These are phyloP conservation scores for Termitomyces sp. DNA, from an alignment of 768 basidiomycete genomes.

Conservation along the genomic window DNA sequence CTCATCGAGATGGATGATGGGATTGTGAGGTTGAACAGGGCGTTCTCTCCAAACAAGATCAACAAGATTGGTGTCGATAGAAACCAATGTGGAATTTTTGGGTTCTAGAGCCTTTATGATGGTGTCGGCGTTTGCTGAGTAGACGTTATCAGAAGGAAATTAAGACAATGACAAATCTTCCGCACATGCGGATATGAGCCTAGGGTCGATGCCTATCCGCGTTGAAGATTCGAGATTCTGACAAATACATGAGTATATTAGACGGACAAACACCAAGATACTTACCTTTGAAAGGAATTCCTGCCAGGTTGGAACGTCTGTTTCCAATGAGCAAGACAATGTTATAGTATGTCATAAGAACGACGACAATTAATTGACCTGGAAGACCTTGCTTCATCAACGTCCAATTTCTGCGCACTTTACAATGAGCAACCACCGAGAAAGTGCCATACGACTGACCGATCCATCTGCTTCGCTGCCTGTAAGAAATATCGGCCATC, in stretches of 20 bases:
- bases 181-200: constrained; percentile 62
- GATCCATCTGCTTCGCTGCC: constrained; percentile 83
- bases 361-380: constrained; percentile 32
- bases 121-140: constrained; percentile 56
- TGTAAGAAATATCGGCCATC: constrained; percentile 96
- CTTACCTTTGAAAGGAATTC: constrained; percentile 72
- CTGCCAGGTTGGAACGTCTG: constrained; percentile 89
- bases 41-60: constrained; percentile 75
- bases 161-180: not conserved
- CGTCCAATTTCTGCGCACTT: constrained; percentile 68
- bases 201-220: constrained; percentile 80
- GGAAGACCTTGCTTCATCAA: constrained; percentile 90
- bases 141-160: not conserved
- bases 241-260: not conserved
- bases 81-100: constrained; percentile 56
- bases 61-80: constrained; percentile 67
- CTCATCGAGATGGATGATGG: constrained; percentile 62
- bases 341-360: not conserved
- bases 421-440: not conserved
- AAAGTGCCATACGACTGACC: constrained; percentile 35
- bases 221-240: constrained; percentile 58
- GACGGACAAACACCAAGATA: not conserved
- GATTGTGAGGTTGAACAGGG: constrained; percentile 62
- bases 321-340: not conserved
- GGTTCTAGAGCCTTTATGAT: constrained; percentile 51